Base-by-base conservation (phyloP, 257 asterid species). In the Scutellaria galericulata region DNA sequence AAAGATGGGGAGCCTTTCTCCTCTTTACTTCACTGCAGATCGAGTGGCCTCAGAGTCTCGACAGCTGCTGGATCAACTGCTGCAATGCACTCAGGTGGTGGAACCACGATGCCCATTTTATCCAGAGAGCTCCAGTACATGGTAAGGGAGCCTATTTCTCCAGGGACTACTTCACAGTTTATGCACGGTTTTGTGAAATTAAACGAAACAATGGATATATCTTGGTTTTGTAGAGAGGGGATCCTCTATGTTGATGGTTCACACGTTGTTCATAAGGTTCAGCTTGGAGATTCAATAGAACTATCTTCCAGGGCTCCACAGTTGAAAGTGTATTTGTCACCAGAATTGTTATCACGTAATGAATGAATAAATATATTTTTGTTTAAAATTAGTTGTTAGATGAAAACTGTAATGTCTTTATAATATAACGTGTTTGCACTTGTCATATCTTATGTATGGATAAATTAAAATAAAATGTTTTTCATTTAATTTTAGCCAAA, bases 21-120 rank as follows among this genome's bases (percentile, higher is more conserved):
- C 22, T 68, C 91, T 27, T 76, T 91, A 60, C 67, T 84, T 42
- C 91, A 90, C 79, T 77, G 89, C 77, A 78, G 99, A 83, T 94
- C 99, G 24, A 94, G 97, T 70, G 99, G 98, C 64, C 87, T 91
- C 40, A 85, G 97, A 81, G 96, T 86, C 72, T 94, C 96, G 7
- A 91, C 98, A 14, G 93, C 93, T 37, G 97, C 97, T 15, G 97
- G 96, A 76, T 94, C 98, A 74, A 89, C 97, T 5, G 98, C 98
- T 72, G 98, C 98, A 31, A 85, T 94, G 86, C 96, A 80, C 60
- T 94, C 97, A 6, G 87, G 93, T 2, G 96, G 98, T 75, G 98
- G 98, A 77, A 81, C 55, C 18, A 66, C 64, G 22, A 87, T 88
- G 96, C 97, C 96, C 24, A 76, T 88, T 70, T 80, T 87, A n/a